phyloP scores from a whole-genome alignment of 345 rosid species.

The Balakata baccata region DNA sequence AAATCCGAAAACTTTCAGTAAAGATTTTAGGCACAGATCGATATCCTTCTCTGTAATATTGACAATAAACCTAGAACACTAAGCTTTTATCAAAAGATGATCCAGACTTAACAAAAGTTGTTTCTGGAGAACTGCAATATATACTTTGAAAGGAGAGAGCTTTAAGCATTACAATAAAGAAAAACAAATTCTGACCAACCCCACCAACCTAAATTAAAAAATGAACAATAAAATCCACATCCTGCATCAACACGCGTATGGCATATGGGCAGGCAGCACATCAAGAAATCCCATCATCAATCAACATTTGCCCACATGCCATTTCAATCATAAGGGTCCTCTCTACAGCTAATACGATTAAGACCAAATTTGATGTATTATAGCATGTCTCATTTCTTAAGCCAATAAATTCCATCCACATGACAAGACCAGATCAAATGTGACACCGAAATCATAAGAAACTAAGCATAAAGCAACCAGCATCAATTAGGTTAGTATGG shows the following conservation, averaged over 20 bases:
- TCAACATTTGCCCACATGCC: constrained; percentile 11
- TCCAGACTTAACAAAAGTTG: neutral
- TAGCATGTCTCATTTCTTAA: neutral
- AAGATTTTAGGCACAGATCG: neutral
- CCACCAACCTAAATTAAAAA: constrained; percentile 11
- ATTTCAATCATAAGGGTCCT: constrained; percentile 10
- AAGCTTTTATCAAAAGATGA: neutral
- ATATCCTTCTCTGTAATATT: constrained; percentile 17
- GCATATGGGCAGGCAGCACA: neutral
- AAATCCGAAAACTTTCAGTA: neutral
- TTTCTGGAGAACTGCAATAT: neutral
- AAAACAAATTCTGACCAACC: constrained; percentile 13
- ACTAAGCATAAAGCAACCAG: neutral
- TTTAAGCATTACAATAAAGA: constrained; percentile 5
- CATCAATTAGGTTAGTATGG: no score
- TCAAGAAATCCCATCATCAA: constrained; percentile 9
- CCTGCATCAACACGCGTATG: neutral
- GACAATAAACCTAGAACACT: neutral
- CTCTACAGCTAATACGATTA: neutral
- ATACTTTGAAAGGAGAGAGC: neutral
- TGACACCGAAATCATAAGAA: neutral
- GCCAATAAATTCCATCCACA: neutral
- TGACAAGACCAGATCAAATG: neutral
- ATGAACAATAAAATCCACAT: constrained; percentile 9
- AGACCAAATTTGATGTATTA: neutral